Evolutionary conservation across 1,284 basidiomycete genomes (phyloP).

Genomic region (Anthracocystis setariae): DNA sequence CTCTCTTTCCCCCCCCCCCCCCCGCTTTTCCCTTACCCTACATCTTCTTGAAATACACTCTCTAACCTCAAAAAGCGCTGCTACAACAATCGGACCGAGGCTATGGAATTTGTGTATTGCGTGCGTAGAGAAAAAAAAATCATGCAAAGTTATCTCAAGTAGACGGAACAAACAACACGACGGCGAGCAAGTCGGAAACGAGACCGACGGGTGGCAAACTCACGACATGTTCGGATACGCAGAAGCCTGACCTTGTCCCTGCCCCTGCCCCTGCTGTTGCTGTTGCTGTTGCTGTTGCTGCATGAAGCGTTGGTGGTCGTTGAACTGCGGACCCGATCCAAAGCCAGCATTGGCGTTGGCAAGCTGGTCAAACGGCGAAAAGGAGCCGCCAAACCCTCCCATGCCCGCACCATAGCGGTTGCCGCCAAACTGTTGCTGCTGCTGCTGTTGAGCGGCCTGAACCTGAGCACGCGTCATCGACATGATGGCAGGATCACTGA

Average conservation of each 20-base stretch:
- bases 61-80: too few species aligned
- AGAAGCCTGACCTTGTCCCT: constrained; percentile 25
- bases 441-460: constrained; percentile 50
- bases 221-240: constrained; percentile 32
- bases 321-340: constrained; percentile 28
- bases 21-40: not conserved
- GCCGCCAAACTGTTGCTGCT: constrained; percentile 42
- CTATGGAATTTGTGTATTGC: not conserved
- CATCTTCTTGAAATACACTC: too few species aligned
- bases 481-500: constrained; percentile 61
- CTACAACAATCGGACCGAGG: not conserved
- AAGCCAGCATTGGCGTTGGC: constrained; percentile 28
- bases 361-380: constrained; percentile 46
- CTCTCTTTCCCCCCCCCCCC: not conserved
- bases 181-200: not conserved
- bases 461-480: constrained; percentile 55
- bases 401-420: constrained; percentile 28
- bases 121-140: too few species aligned
- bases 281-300: constrained; percentile 20
- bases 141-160: constrained; percentile 1
- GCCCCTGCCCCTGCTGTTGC: constrained; percentile 25
- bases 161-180: constrained; percentile 4
- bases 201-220: too few species aligned
- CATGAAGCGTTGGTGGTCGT: constrained; percentile 39
- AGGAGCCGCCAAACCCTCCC: constrained; percentile 32